Base-by-base conservation (phyloP, 306 rosid species). In the Casuarina equisetifolia region DNA sequence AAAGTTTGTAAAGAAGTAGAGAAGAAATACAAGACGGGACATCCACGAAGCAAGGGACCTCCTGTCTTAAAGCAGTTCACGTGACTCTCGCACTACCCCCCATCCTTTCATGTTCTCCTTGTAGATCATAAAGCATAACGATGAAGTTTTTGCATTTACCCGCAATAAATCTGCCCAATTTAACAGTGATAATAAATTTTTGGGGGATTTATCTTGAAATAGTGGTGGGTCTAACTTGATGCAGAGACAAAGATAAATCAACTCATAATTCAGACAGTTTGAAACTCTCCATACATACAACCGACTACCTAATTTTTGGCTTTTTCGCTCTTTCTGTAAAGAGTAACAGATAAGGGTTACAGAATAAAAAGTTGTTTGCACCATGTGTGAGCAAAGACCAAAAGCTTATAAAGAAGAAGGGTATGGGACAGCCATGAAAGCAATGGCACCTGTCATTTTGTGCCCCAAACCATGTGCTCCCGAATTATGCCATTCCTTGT, bases 381-480 rank as follows among this genome's bases (percentile, higher is more conserved):
- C 70, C 67, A 61, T 75, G 46, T 78, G 76, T 82, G 84, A 81
- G 80, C 87, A 76, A 73, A 79, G 51, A 87, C 76, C 80, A 81
- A 84, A 77, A 69, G 75, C 40, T 76, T 35, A 54, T 63, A 40
- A 48, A 63, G 46, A 75, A 48, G 75, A 83, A 74, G 49, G 42
- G 79, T 87, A 80, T 67, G 73, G 82, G 88, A 84, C 86, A 81
- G 68, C 89, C 82, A 79, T 81, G 89, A 90, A 87, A 89, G 82
- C 82, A 84, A 81, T 80, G 77, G 82, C 63, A 78, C 82, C 84
- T 87, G 90, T 83, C 93, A 75, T 87, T 80, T 81, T 80, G 89
- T 85, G 81, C 82, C 69, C 76, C 77, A 80, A 70, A 84, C 82
- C 93, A 92, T 86, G 90, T 92, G 89, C 83, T 69, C 79, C 32